Percentiles rank a stretch among this genome's conserved stretches.
Evolutionary conservation across 2,329 filamentous ascomycete genomes (phyloP).

Genomic region (Capronia epimyces): DNA sequence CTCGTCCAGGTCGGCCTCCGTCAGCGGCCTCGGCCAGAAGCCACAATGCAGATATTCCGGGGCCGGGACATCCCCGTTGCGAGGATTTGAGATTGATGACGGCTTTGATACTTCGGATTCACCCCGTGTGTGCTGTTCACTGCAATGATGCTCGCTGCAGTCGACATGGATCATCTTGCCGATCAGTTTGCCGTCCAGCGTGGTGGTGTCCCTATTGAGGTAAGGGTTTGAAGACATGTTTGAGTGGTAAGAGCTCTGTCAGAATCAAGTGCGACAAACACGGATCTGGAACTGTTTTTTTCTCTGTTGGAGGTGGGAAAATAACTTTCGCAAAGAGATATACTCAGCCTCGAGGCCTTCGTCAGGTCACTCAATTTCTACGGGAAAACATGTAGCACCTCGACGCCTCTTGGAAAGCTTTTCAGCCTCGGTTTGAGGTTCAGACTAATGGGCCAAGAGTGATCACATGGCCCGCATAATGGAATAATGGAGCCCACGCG

Average conservation of each 20-base stretch:
- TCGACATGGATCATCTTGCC: conserved; percentile 11
- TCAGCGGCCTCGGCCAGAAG: conserved; percentile 7
- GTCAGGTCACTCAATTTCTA: no score
- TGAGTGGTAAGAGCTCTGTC: no score
- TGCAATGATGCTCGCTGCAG: conserved; percentile 11
- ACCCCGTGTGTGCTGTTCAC: not conserved
- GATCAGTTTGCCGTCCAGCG: conserved; percentile 10
- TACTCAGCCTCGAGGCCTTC: no score
- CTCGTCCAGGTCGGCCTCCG: not conserved
- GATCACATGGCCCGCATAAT: not conserved
- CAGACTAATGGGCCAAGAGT: no score
- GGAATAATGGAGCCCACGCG: not conserved
- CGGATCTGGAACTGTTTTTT: no score
- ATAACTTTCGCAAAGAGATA: no score
- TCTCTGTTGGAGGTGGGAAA: no score
- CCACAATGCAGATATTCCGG: conserved; percentile 16
- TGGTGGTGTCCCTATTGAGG: conserved; percentile 6
- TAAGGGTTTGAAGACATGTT: no score
- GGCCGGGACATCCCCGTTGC: not conserved
- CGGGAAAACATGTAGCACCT: no score
- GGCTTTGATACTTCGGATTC: not conserved
- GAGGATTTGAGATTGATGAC: not conserved
- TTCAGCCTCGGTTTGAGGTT: no score
- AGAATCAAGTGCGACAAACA: no score
- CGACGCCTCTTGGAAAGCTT: no score